Conservation (phyloP, 257 asterid genomes). For the Nemophila menziesii region DNA sequence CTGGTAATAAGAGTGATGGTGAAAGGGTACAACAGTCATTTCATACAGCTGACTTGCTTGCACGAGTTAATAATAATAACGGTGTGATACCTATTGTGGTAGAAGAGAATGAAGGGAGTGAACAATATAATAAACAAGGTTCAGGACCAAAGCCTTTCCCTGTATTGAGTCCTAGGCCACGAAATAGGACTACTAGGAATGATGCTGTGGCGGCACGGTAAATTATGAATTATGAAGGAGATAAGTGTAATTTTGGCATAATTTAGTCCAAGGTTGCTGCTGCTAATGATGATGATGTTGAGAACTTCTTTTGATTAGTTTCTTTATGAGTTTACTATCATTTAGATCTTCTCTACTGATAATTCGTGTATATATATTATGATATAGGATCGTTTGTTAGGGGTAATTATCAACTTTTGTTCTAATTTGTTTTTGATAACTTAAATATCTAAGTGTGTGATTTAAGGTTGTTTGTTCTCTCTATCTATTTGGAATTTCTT, state of each 20-base stretch:
- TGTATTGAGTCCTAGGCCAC: conserved; percentile 59
- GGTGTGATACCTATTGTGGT: conserved; percentile 27
- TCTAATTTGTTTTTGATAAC: too few species aligned
- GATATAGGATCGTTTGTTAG: too few species aligned
- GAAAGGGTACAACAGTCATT: conserved; percentile 38
- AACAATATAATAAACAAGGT: conserved; percentile 28
- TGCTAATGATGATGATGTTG: conserved; percentile 30
- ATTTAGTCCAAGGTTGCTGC: conserved; percentile 56
- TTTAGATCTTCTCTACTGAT: conserved; percentile 11
- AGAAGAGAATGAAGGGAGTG: conserved; percentile 33
- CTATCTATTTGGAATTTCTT: too few species aligned
- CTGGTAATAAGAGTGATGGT: conserved; percentile 26
- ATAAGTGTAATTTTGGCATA: conserved; percentile 50
- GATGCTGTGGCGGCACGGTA: conserved; percentile 91
- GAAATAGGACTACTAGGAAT: too few species aligned
- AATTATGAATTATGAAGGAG: conserved; percentile 8
- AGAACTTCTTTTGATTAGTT: conserved; percentile 19
- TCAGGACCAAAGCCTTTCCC: conserved; percentile 71
- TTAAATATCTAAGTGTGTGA: too few species aligned
- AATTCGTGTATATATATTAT: not conserved
- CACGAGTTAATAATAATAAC: conserved; percentile 68
- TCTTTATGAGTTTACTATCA: conserved; percentile 11
- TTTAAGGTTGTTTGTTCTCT: too few species aligned
- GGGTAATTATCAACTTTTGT: too few species aligned
- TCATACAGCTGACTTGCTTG: conserved; percentile 71